Evolutionary conservation across 257 asterid genomes (phyloP), one percentile per base, ranked within the genome.

Genomic region (Schizonepeta tenuifolia): DNA sequence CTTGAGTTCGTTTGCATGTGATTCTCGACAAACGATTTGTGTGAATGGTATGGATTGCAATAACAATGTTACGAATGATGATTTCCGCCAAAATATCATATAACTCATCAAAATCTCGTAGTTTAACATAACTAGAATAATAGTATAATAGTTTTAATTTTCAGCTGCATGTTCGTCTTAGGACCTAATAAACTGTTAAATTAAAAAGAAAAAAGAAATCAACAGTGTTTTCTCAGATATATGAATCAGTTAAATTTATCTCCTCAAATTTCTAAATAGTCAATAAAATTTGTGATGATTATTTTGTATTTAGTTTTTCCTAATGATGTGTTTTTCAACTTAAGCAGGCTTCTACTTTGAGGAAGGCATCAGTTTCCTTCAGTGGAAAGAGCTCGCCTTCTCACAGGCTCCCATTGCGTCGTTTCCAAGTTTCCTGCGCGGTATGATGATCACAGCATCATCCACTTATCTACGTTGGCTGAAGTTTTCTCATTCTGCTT

Each of bases 371-470:
- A 41, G 67, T 86, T 67, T 77, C 85, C 18, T 81, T 83, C 74
- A 67, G 82, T 63, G 88, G 88, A 41, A 81, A 79, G 76, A 68
- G 80, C 77, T 79, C 77, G 77, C 64, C 78, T 70, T 65, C 82
- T 67, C 82, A 62, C 6, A 78, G 80, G 81, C 78, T 77, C 77
- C 88, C 86, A 7, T 60, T 81, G 55, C 87, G 76, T 26, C 87
- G 89, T 70, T 80, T 87, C 91, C 82, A 82, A 17, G 77, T 88
- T 78, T 71, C 89, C 51, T 90, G 95, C 26, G 83, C 82, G 68
- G 98, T 89, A 84, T 38, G 89, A 43, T 50, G 12, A 20, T 70
- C 44, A 13, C 70, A 31, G 31, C 26, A 9, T 65, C 58, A 6
- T 50, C 54, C 54, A 4, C 56, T 9, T n/a, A 46, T 50, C 31